Evolutionary conservation across 1,139 yeast genomes (phyloP).

Genomic region (Zygosaccharomyces sapae): DNA sequence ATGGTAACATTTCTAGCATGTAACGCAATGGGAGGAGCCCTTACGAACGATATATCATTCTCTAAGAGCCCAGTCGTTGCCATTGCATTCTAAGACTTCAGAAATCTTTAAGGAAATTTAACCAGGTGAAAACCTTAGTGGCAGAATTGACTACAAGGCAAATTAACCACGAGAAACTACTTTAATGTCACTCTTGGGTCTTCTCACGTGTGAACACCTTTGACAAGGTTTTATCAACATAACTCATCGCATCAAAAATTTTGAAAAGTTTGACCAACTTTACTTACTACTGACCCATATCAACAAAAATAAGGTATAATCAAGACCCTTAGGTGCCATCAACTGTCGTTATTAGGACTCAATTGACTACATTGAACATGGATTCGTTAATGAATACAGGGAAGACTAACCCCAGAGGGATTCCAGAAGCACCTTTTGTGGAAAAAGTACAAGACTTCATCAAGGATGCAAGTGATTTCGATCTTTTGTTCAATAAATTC

Average conservation of each 20-base stretch:
- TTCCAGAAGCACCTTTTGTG: conserved; percentile 94
- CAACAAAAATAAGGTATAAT: neutral
- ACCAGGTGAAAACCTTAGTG: too few relatives aligned
- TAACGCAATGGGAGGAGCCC: conserved; percentile 23
- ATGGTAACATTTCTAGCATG: conserved; percentile 30
- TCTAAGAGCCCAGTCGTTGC: conserved; percentile 18
- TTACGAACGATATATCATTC: conserved; percentile 25
- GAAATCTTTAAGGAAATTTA: neutral
- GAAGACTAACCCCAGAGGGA: conserved; percentile 77
- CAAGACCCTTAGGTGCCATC: neutral
- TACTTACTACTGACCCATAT: neutral
- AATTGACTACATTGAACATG: conserved; percentile 17
- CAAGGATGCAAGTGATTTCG: conserved; percentile 67
- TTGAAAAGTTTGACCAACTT: neutral
- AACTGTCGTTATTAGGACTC: neutral
- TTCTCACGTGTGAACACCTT: neutral
- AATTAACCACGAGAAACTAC: neutral
- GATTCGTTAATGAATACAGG: conserved; percentile 34
- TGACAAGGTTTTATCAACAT: neutral
- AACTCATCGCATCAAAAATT: neutral
- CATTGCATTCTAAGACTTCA: conserved; percentile 7
- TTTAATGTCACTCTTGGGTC: neutral
- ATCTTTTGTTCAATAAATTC: conserved; percentile 60
- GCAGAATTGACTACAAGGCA: neutral
- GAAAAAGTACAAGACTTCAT: conserved; percentile 76